These are phyloP conservation scores for Alternaria dauci DNA, from an alignment of 2,329 filamentous ascomycete species.

Conservation along the genomic window DNA sequence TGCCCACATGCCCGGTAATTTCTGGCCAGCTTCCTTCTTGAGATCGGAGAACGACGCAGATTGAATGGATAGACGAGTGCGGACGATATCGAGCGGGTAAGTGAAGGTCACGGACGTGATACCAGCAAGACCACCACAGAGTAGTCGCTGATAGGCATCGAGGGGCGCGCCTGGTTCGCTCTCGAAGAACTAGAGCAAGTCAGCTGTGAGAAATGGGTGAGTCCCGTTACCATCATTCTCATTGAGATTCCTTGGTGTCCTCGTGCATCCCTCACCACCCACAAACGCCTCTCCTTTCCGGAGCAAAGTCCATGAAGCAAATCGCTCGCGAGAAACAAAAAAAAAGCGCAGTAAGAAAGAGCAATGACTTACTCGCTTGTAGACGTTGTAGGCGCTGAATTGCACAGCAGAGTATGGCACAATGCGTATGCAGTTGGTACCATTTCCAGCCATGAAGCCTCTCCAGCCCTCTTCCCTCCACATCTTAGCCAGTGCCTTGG, in stretches of 20 bases:
- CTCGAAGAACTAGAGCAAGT: slow-evolving; percentile 73
- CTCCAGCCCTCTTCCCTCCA: slow-evolving; percentile 96
- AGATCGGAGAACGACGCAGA: slow-evolving; percentile 92
- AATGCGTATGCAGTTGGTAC: slow-evolving; percentile 97
- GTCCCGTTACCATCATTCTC: not conserved
- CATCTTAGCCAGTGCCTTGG: slow-evolving; percentile 91
- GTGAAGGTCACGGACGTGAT: slow-evolving; percentile 95
- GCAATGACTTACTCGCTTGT: slow-evolving; percentile 76
- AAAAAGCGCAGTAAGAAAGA: not conserved
- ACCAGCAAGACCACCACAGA: slow-evolving; percentile 91
- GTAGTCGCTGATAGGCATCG: slow-evolving; percentile 74
- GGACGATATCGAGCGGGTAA: slow-evolving; percentile 96
- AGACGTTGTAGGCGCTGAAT: slow-evolving; percentile 97
- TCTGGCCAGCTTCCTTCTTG: slow-evolving; percentile 55
- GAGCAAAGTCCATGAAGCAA: slow-evolving; percentile 8
- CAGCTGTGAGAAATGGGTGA: slow-evolving; percentile 12
- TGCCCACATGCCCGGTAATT: slow-evolving; percentile 90
- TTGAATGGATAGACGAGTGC: slow-evolving; percentile 93
- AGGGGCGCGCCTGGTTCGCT: slow-evolving; percentile 76
- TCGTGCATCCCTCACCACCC: not conserved
- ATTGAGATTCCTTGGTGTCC: not conserved
- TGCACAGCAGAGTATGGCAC: slow-evolving; percentile 98
- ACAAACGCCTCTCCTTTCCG: not conserved
- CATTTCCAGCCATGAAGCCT: slow-evolving; percentile 97
- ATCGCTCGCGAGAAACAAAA: not conserved